Conservation (phyloP, 2,329 filamentous ascomycete species). For the Tolypocladium tropicale region DNA sequence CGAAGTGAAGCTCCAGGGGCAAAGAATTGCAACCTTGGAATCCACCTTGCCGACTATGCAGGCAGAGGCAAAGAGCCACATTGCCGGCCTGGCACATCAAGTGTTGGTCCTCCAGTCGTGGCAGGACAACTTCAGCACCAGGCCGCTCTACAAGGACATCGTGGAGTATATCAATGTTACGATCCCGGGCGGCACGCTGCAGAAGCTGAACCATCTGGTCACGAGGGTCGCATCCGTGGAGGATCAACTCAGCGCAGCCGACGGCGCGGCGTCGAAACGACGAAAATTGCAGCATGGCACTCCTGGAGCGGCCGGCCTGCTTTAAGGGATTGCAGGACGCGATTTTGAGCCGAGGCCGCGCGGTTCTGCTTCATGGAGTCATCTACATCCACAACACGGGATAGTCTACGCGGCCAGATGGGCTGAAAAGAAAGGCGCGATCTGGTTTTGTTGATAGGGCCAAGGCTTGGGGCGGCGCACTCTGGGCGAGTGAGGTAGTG, state of each 20-base stretch:
- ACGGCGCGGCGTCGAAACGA: not conserved
- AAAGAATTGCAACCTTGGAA: constrained; percentile 1
- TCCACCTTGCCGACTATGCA: not conserved
- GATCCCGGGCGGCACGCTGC: constrained; percentile 10
- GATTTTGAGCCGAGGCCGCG: not conserved
- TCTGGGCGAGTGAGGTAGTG: not conserved
- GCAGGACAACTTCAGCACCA: constrained; percentile 38
- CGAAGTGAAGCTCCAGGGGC: not conserved
- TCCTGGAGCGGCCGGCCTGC: not conserved
- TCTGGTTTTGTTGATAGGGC: not conserved
- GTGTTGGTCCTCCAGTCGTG: constrained; percentile 32
- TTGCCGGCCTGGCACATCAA: constrained; percentile 22
- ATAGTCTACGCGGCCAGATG: not conserved
- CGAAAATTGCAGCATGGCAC: constrained; percentile 1
- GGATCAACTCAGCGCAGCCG: not conserved
- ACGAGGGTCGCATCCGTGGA: constrained; percentile 13
- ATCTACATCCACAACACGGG: not conserved
- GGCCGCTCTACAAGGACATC: constrained; percentile 29
- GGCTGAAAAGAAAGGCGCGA: not conserved
- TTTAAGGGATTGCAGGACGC: not conserved
- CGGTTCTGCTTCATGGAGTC: not conserved
- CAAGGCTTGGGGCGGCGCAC: not conserved
- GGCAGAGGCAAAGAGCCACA: not conserved
- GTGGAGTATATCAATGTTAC: constrained; percentile 22
- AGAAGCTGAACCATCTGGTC: constrained; percentile 10